phyloP scores from a whole-genome alignment of 129 eudicot species.

The Erigeron canadensis region DNA sequence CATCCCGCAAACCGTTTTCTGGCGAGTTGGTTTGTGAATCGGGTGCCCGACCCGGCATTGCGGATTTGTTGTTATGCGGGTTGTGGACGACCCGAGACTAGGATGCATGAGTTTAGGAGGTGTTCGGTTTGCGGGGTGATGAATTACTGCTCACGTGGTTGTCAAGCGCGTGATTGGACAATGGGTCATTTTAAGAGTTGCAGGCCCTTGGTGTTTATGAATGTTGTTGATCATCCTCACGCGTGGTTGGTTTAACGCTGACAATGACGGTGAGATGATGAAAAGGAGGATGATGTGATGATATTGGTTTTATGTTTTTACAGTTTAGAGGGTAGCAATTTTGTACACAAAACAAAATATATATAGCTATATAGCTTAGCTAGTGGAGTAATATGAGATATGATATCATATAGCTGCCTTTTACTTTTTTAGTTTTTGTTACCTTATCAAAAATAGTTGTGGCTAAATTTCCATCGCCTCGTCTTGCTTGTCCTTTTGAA shows the following conservation, averaged over 20 bases:
- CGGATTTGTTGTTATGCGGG: constrained; percentile 36
- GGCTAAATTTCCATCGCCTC: no score
- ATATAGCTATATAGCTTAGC: neutral
- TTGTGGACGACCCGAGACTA: constrained; percentile 51
- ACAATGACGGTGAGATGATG: neutral
- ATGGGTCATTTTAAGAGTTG: constrained; percentile 34
- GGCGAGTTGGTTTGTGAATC: constrained; percentile 25
- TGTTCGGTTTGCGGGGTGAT: constrained; percentile 47
- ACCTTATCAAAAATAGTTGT: neutral
- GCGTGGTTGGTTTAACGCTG: constrained; percentile 2
- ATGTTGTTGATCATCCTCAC: neutral
- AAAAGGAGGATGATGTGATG: neutral
- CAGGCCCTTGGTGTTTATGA: constrained; percentile 18
- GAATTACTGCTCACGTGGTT: constrained; percentile 45
- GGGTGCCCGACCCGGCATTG: neutral
- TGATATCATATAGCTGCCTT: constrained; percentile 15
- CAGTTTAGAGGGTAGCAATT: constrained; percentile 28
- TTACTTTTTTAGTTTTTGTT: constrained; percentile 15
- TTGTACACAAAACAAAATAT: constrained; percentile 22
- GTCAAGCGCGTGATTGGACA: constrained; percentile 57
- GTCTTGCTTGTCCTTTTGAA: no score
- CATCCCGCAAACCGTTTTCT: constrained; percentile 50
- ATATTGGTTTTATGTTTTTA: constrained; percentile 6
- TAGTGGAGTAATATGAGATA: no score
- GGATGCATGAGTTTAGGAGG: constrained; percentile 44